Percentiles rank a stretch among this genome's conserved stretches.
Evolutionary conservation across 768 basidiomycete species (phyloP).

Genomic region (Trichaptum fuscoviolaceum): DNA sequence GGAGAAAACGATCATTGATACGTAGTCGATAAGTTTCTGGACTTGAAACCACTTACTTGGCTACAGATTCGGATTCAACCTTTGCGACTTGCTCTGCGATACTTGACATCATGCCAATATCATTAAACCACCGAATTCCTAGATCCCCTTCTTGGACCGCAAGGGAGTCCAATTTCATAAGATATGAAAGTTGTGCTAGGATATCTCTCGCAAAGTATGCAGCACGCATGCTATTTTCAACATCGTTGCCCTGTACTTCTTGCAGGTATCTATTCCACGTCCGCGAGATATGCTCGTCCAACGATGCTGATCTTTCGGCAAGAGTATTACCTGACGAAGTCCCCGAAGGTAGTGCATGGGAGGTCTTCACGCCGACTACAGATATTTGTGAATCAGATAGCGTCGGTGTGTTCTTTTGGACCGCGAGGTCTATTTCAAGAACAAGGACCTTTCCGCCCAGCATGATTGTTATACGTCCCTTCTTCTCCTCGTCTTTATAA

Average conservation of each 20-base stretch:
- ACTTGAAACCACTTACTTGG: constrained; percentile 38
- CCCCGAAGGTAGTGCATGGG: constrained; percentile 55
- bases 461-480: constrained; percentile 48
- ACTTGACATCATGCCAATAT: constrained; percentile 49
- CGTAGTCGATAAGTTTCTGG: neutral
- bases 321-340: constrained; percentile 31
- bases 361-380: constrained; percentile 61
- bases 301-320: constrained; percentile 41
- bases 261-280: constrained; percentile 52
- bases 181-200: constrained; percentile 54
- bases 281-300: constrained; percentile 59
- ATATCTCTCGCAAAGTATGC: constrained; percentile 43
- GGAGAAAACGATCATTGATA: neutral
- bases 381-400: constrained; percentile 30
- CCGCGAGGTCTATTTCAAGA: constrained; percentile 63
- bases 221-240: constrained; percentile 49
- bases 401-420: constrained; percentile 33
- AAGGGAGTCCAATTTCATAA: constrained; percentile 67
- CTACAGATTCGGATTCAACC: constrained; percentile 47
- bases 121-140: constrained; percentile 73
- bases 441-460: constrained; percentile 80
- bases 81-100: constrained; percentile 45
- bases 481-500: constrained; percentile 54
- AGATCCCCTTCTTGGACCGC: constrained; percentile 55
- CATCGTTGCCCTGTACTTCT: constrained; percentile 53